Base-by-base conservation (phyloP, 306 rosid genomes). In the Ceratonia siliqua region DNA sequence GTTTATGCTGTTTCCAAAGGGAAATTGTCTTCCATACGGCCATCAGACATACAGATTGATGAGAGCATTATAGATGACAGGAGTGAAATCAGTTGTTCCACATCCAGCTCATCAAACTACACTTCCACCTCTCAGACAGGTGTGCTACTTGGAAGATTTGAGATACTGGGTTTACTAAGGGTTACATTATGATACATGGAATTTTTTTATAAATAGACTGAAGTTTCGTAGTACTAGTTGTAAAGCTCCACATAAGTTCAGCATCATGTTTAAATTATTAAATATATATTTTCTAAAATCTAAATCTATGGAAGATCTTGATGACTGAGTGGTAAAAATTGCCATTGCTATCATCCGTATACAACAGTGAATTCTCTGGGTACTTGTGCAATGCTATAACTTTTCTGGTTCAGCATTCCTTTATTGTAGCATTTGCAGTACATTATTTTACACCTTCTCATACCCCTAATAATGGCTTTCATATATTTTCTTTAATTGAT, bases 1-100 rank as follows among this genome's bases (percentile, higher is more conserved):
- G 87, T 95, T 62, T 95, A 90, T 89, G 94, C 89, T 66, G 70
- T 87, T 82, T 89, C 93, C 2, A 92, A 90, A 77, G 98, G 98
- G 76, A 90, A 95, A 59, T 64, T 95, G 81, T 84, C 68, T 20
- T 62, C 89, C 5, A 61, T 92, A 56, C 92, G 93, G 6, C 84
- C 89, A 4, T 78, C 99, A 62, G 84, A 89, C 68, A 32, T 75
- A 11, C 84, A 81, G 32, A 69, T 84, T 45, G 84, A 58, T 55
- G 86, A 42, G 59, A 87, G 77, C 85, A 36, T 73, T 61, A 71
- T 67, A 36, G 93, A 83, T 77, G 86, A 87, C 56, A 18, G 73
- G 15, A 90, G 97, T 43, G 93, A 84, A 81, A 73, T 76, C 73
- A 81, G 84, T 73, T 78, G 61, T 74, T 95, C 96, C 72, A 50